Percentiles rank a stretch among this genome's conserved stretches.
phyloP scores from a whole-genome alignment of 2,329 filamentous ascomycete genomes.

The Neofusicoccum sp. region DNA sequence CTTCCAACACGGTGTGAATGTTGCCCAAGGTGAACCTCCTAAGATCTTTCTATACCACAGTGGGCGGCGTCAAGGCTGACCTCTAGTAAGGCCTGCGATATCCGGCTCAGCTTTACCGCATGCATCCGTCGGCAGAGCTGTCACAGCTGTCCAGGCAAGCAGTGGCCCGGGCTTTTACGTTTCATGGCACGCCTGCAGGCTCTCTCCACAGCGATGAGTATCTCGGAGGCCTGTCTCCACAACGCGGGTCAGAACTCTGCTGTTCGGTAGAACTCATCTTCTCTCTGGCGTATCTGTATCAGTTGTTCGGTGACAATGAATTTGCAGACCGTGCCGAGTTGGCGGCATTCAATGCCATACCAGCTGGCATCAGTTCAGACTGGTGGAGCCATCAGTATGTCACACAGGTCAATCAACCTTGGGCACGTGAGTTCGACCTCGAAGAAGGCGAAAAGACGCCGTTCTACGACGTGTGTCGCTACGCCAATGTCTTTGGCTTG shows the following conservation, averaged over 20 bases:
- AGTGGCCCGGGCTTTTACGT: conserved; percentile 37
- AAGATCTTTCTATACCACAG: too few relatives aligned
- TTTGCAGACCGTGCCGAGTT: conserved; percentile 50
- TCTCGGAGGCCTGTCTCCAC: conserved; percentile 39
- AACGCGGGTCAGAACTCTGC: conserved; percentile 38
- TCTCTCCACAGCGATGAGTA: conserved; percentile 45
- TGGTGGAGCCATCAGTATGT: conserved; percentile 56
- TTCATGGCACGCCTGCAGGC: conserved; percentile 44
- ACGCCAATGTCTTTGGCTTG: neutral
- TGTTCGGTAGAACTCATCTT: conserved; percentile 37
- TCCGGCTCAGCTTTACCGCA: conserved; percentile 42
- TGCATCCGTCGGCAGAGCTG: conserved; percentile 39
- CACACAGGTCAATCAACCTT: conserved; percentile 45
- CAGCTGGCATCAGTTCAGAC: conserved; percentile 46
- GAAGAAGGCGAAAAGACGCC: neutral
- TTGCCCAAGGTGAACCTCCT: conserved; percentile 49
- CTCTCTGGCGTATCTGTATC: conserved; percentile 36
- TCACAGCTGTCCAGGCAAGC: conserved; percentile 38
- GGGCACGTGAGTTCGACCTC: neutral
- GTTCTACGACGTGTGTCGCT: neutral
- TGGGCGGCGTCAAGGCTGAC: too few relatives aligned
- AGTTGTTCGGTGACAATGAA: conserved; percentile 30
- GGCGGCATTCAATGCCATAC: conserved; percentile 51
- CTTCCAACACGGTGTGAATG: conserved; percentile 46
- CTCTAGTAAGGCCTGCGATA: conserved; percentile 26